Evolutionary conservation across 2,329 filamentous ascomycete species (phyloP), one percentile per base, ranked within the genome.

Genomic region (Arachnomyces sp.): DNA sequence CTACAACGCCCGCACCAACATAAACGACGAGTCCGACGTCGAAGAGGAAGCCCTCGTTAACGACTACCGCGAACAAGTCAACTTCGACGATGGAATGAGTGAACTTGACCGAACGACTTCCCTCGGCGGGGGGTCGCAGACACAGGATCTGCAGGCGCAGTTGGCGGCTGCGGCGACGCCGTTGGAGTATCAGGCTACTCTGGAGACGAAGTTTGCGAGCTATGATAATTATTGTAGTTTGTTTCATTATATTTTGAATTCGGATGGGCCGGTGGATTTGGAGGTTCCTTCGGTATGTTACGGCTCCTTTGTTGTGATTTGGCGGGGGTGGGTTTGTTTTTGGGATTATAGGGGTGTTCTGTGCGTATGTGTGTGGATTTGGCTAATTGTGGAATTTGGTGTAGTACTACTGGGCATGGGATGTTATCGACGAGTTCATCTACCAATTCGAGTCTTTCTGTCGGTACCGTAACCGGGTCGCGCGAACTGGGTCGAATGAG

Each of bases 391-490:
- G 7, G 29, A 43, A 6, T 33, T 18, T 15, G 38, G 32, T 44
- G 45, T 63, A 96, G 87, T 93, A 95, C 72, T 95, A 90, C 74
- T 98, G 92, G 92, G 92, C 92, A 31, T 98, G 92, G 92, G 92
- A 98, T 66, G 90, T 96, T 53, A 95, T 98, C 69, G 92, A 98
- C 67, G 92, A 98, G 69, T 98, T 98, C 74, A 96, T 98, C 71
- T 98, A 98, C 75, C 92, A 98, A 68, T 98, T 98, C 77, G 95
- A 98, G 76, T 93, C 89, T 44, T 98, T 98, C 76, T 96, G 88
- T 65, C 87, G 88, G 48, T 95, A 95, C 77, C 82, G 92, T 60
- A 88, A 93, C 67, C 83, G 88, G 52, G 81, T 95, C 53, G 92
- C 92, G 49, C 80, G 88, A 54, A 79, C 66, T 35, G 80, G 66